Base-by-base conservation (phyloP, 257 asterid genomes). In the Sherardia arvensis region DNA sequence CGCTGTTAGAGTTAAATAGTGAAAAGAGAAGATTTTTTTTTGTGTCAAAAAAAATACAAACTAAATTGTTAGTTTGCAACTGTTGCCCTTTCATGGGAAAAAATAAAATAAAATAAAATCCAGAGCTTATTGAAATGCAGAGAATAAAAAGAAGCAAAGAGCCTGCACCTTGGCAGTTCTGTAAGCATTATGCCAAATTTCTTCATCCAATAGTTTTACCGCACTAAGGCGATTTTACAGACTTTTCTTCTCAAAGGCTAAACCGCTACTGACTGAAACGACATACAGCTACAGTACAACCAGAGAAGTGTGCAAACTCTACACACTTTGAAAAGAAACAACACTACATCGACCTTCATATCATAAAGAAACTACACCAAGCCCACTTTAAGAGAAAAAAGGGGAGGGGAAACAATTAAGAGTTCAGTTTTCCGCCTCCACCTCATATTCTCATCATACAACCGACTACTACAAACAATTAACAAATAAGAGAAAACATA, bases 381-480 rank as follows among this genome's bases (percentile, higher is more conserved):
- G 67, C 69, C 67, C 69, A 64, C 58, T 59, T n/a, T 40, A 15
- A 65, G 43, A 17, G 36, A 34, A 40, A 43, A 27, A 22, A 8
- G 36, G 23, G 63, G 40, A 11, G 63, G 40, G 8, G 61, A 56
- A 45, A 72, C 71, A 64, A 63, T 68, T 33, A 70, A 47, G 33
- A 32, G 29, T 30, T 3, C 17, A 6, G 27, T 27, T 17, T 54
- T n/a, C 30, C 66, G 27, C 72, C 66, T 27, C 62, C 18, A n/a
- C 62, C 69, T 70, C 65, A 47, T 51, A 73, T 66, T 68, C 34
- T 71, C 72, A 74, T 56, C 57, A 71, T 60, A 77, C 74, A 77
- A 73, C 76, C 74, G 74, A 79, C 73, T 74, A 77, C 73, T 78
- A 73, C 59, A 71, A 77, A 68, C 71, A 71, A 75, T 48, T 64